phyloP scores from a whole-genome alignment of 805 yeast species.

The Saccharomycopsis babjevae region DNA sequence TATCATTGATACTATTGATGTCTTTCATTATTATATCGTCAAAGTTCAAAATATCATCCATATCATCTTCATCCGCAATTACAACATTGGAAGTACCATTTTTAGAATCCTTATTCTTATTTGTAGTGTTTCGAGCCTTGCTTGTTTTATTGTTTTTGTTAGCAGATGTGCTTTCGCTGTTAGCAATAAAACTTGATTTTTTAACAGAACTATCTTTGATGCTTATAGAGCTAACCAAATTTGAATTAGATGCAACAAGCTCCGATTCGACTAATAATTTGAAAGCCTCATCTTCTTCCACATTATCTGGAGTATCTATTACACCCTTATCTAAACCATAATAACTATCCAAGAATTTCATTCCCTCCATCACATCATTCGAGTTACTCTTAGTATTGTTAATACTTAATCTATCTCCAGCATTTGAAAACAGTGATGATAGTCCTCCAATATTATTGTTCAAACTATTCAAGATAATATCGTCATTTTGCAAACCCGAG shows the following conservation, averaged over 20 bases:
- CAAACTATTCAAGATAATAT: neutral
- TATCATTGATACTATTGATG: neutral
- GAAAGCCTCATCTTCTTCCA: neutral
- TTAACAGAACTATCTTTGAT: neutral
- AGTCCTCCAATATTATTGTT: neutral
- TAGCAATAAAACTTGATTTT: neutral
- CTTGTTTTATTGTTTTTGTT: neutral
- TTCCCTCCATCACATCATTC: neutral
- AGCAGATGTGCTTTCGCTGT: neutral
- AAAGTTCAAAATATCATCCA: neutral
- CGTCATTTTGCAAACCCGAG: neutral
- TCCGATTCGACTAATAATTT: neutral
- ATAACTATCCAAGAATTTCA: neutral
- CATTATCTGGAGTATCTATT: neutral
- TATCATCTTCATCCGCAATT: neutral
- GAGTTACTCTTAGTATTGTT: neutral
- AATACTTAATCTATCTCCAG: neutral
- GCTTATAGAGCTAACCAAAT: neutral
- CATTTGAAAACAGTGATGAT: slow-evolving; percentile 1
- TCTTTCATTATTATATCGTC: neutral
- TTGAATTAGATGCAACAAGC: neutral
- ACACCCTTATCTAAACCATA: neutral
- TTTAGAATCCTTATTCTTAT: neutral
- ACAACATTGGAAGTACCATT: neutral
- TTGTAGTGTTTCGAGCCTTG: neutral